Conservation (phyloP, 768 basidiomycete genomes). For the Rhizopogon vinicolor region DNA sequence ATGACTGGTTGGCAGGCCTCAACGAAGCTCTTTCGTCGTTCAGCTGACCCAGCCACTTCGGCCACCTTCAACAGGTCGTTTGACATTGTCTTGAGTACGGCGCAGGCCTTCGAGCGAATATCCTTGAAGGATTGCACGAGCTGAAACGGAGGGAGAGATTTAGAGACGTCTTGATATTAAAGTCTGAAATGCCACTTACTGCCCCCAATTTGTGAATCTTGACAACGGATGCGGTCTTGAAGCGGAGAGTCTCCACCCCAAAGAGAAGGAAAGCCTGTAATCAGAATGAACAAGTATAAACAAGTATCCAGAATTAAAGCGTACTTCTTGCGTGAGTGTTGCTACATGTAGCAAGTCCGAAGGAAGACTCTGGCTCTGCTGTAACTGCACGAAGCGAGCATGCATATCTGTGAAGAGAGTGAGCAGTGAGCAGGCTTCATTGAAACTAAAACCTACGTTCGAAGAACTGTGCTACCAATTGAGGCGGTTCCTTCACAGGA, state of each 20-base stretch:
- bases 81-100: slow-evolving; percentile 56
- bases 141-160: slow-evolving; percentile 30
- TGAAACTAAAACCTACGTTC: slow-evolving; percentile 38
- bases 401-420: slow-evolving; percentile 42
- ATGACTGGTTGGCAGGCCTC: slow-evolving; percentile 44
- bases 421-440: background rate
- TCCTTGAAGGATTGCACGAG: slow-evolving; percentile 63
- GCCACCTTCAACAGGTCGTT: slow-evolving; percentile 41
- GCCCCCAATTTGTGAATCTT: slow-evolving; percentile 71
- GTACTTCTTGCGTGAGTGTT: slow-evolving; percentile 71
- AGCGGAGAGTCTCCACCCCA: slow-evolving; percentile 63
- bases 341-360: slow-evolving; percentile 68
- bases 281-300: slow-evolving; percentile 1
- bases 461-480: slow-evolving; percentile 52
- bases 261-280: slow-evolving; percentile 69
- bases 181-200: slow-evolving; percentile 35
- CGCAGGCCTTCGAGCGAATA: slow-evolving; percentile 49
- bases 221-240: slow-evolving; percentile 64
- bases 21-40: slow-evolving; percentile 47
- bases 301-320: background rate
- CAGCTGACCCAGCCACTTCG: slow-evolving; percentile 49
- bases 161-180: background rate
- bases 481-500: slow-evolving; percentile 56
- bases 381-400: slow-evolving; percentile 42
- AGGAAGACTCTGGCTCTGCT: slow-evolving; percentile 36